Conservation (phyloP, 352 stramenopile genomes). For the Pythium dissotocum region DNA sequence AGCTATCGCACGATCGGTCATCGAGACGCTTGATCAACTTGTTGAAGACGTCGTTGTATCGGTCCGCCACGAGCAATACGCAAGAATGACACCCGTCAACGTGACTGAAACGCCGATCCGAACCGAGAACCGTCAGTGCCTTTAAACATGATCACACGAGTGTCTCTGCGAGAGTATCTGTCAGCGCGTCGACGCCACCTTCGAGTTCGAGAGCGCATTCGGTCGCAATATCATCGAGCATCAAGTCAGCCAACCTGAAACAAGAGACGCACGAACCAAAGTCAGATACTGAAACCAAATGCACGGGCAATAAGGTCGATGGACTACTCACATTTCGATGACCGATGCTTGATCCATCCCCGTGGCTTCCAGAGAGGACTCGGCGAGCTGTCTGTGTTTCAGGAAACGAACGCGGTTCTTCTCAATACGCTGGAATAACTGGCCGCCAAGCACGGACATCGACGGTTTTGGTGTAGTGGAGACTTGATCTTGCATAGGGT, state of each 20-base stretch:
- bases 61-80: constrained; percentile 13
- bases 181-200: constrained; percentile 38
- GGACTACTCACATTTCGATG: constrained; percentile 57
- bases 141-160: constrained; percentile 28
- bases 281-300: background rate
- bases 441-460: constrained; percentile 13
- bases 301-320: background rate
- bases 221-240: constrained; percentile 44
- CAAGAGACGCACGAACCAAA: background rate
- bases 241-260: constrained; percentile 42
- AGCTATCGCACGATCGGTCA: constrained; percentile 5
- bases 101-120: constrained; percentile 15
- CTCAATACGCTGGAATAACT: constrained; percentile 36
- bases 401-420: constrained; percentile 50
- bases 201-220: constrained; percentile 42
- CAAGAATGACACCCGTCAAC: background rate
- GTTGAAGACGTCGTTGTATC: constrained; percentile 17
- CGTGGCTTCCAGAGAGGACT: constrained; percentile 53
- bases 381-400: constrained; percentile 52
- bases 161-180: constrained; percentile 38
- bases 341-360: constrained; percentile 59
- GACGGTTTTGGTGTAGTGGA: background rate
- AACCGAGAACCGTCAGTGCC: constrained; percentile 21
- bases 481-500: background rate
- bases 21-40: constrained; percentile 15